These are phyloP conservation scores for Dictyostelium purpureum DNA, from an alignment of 78 protist genomes.

Conservation along the genomic window DNA sequence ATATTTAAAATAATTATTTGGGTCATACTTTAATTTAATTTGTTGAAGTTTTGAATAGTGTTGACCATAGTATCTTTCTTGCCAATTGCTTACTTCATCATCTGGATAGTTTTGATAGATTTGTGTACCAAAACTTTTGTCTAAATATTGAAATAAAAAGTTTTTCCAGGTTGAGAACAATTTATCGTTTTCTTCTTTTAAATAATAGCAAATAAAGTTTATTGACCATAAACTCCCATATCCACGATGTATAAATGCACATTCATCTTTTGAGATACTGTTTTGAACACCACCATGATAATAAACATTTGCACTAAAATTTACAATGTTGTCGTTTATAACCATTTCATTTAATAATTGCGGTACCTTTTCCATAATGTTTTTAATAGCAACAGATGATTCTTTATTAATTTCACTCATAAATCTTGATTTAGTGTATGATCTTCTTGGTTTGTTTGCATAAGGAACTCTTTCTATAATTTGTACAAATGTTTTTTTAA, in stretches of 20 bases:
- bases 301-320: background rate
- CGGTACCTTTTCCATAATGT: background rate
- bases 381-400: background rate
- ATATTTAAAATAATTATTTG: slow-evolving; percentile 14
- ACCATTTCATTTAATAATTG: background rate
- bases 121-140: background rate
- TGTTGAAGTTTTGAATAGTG: background rate
- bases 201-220: background rate
- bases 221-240: background rate
- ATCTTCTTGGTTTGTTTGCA: background rate
- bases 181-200: background rate
- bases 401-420: background rate
- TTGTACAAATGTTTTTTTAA: background rate
- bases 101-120: slow-evolving; percentile 25
- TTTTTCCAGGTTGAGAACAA: background rate
- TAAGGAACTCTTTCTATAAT: background rate
- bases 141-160: background rate
- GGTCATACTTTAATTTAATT: slow-evolving; percentile 11
- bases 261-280: background rate
- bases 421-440: background rate
- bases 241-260: background rate
- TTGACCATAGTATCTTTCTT: background rate
- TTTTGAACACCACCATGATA: slow-evolving; percentile 19
- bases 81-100: background rate
- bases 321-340: background rate